Conservation (phyloP, 2,329 filamentous ascomycete genomes). For the Phyllosticta citrichinensis region DNA sequence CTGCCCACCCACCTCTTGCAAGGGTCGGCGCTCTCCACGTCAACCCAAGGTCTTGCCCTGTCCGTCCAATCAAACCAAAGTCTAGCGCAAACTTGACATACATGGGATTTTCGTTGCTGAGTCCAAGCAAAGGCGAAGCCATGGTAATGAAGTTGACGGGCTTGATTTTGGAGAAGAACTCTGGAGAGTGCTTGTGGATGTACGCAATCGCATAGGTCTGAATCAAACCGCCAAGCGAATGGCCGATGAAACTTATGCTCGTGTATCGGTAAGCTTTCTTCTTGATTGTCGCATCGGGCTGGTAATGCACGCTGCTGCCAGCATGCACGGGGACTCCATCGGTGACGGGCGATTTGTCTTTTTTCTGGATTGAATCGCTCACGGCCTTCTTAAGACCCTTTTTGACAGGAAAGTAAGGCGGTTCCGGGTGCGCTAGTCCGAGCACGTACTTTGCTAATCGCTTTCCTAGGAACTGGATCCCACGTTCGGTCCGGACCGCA, state of each 20-base stretch:
- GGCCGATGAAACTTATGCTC: slow-evolving; percentile 89
- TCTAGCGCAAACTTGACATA: slow-evolving; percentile 97
- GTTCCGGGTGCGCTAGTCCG: slow-evolving; percentile 84
- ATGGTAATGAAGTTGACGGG: slow-evolving; percentile 86
- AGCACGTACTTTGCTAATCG: slow-evolving; percentile 85
- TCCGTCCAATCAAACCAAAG: slow-evolving; percentile 91
- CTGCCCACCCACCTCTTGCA: slow-evolving; percentile 77
- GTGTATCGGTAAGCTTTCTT: slow-evolving; percentile 69
- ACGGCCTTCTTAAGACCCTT: slow-evolving; percentile 41
- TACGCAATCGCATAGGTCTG: slow-evolving; percentile 95
- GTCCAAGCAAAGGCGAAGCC: slow-evolving; percentile 76
- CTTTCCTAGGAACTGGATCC: slow-evolving; percentile 95
- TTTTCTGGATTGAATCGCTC: slow-evolving; percentile 34
- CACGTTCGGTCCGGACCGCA: slow-evolving; percentile 80
- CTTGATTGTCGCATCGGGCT: slow-evolving; percentile 32
- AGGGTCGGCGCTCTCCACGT: slow-evolving; percentile 88
- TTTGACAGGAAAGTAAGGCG: slow-evolving; percentile 68
- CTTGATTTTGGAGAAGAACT: slow-evolving; percentile 77
- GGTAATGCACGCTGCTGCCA: slow-evolving; percentile 50
- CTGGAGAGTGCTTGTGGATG: slow-evolving; percentile 88
- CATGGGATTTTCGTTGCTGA: slow-evolving; percentile 95
- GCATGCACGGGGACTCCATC: slow-evolving; percentile 46
- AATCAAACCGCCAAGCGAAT: slow-evolving; percentile 80
- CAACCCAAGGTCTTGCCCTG: slow-evolving; percentile 86
- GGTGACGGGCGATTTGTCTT: slow-evolving; percentile 30